phyloP scores from a whole-genome alignment of 2,329 filamentous ascomycete species.

The Cladosporium sp. region DNA sequence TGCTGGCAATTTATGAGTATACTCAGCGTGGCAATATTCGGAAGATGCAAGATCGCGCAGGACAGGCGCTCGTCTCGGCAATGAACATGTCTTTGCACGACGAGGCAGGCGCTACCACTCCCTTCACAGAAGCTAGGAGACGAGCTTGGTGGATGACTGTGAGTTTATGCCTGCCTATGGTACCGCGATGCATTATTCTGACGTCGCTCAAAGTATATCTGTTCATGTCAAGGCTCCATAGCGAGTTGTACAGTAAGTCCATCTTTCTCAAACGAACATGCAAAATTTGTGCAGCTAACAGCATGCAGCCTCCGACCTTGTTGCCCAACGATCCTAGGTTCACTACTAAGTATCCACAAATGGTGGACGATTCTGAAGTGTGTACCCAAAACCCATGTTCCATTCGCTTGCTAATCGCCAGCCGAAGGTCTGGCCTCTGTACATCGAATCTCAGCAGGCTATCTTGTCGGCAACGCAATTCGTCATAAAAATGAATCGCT shows the following conservation, averaged over 20 bases:
- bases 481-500: slow-evolving; percentile 8
- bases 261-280: neutral
- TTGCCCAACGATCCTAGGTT: slow-evolving; percentile 43
- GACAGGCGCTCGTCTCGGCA: slow-evolving; percentile 45
- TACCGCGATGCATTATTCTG: neutral
- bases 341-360: slow-evolving; percentile 32
- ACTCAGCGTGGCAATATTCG: slow-evolving; percentile 51
- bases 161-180: slow-evolving; percentile 12
- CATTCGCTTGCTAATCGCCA: neutral
- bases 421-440: slow-evolving; percentile 37
- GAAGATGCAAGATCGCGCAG: slow-evolving; percentile 49
- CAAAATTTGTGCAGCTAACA: neutral
- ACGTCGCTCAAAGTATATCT: slow-evolving; percentile 38
- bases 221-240: slow-evolving; percentile 49
- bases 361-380: neutral
- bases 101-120: slow-evolving; percentile 35
- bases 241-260: slow-evolving; percentile 46
- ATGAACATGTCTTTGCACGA: slow-evolving; percentile 44
- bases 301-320: slow-evolving; percentile 40
- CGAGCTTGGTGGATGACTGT: slow-evolving; percentile 54
- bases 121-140: slow-evolving; percentile 44
- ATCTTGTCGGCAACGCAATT: slow-evolving; percentile 41
- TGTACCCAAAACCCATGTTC: neutral
- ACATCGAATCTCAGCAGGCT: slow-evolving; percentile 46
- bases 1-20: slow-evolving; percentile 52